These are phyloP conservation scores for Candida gorgasii DNA, from an alignment of 805 yeast species.

Conservation along the genomic window DNA sequence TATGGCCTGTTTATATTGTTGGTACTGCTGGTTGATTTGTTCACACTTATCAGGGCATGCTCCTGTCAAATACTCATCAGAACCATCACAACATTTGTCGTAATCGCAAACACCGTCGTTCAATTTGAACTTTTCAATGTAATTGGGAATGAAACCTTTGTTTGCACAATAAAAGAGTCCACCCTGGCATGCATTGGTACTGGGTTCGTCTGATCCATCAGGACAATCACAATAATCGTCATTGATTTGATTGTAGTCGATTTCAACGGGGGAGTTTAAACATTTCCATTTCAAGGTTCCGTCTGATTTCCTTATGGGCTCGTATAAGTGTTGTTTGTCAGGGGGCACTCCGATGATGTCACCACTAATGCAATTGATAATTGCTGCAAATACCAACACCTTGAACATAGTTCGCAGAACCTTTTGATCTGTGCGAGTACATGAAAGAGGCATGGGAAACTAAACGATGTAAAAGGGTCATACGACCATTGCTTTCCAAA, in stretches of 20 bases:
- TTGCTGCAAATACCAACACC: background rate
- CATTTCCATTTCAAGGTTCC: conserved; percentile 59
- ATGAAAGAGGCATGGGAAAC: conserved; percentile 14
- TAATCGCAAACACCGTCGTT: conserved; percentile 94
- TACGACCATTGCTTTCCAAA: conserved; percentile 39
- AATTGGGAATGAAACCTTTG: conserved; percentile 62
- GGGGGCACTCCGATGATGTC: conserved; percentile 39
- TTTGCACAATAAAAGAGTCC: conserved; percentile 73
- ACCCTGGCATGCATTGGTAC: conserved; percentile 78
- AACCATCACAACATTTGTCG: conserved; percentile 88
- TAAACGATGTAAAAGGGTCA: conserved; percentile 32
- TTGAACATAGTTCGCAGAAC: background rate
- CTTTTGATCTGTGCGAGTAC: no score
- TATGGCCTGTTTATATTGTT: conserved; percentile 2
- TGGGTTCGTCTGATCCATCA: conserved; percentile 97
- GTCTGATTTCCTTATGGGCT: conserved; percentile 47
- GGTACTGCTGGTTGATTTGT: conserved; percentile 45
- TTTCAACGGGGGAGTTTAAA: conserved; percentile 64
- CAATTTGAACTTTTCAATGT: conserved; percentile 65
- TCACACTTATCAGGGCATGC: conserved; percentile 58
- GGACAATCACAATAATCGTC: conserved; percentile 96
- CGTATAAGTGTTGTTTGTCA: conserved; percentile 44
- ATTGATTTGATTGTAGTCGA: conserved; percentile 66
- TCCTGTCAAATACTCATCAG: conserved; percentile 64
- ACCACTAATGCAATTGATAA: background rate